Base-by-base conservation (phyloP, 2,329 filamentous ascomycete species). In the Colletotrichum spinosum region DNA sequence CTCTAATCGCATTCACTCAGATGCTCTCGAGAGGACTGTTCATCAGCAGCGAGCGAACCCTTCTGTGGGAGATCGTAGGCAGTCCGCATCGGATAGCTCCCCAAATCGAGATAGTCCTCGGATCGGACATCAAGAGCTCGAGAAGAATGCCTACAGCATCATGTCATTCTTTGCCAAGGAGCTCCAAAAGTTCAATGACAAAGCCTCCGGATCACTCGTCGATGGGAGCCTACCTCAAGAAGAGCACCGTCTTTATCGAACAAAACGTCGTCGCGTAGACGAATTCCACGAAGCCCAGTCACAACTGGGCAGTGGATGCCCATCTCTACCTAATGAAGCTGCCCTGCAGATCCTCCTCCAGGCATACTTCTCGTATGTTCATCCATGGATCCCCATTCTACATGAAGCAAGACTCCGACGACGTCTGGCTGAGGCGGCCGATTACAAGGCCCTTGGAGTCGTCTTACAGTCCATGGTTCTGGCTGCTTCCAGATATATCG, bases 381-480 rank as follows among this genome's bases (percentile, higher is more conserved):
- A 80, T 46, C 78, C 78, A 0, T 80, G 77, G 74, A 77, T 77
- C n/a, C 77, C 76, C 0, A 75, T 79, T 46, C 56, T 79, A 7
- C 76, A 79, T 56, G 71, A 78, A 56, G 69, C 58, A n/a, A 65
- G 73, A 2, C 73, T 77, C 33, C 71, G 72, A 0, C 55, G 58
- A 11, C 70, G 73, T 2, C 54, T 78, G 2, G 15, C 55, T 6
- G 65, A 74, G 33, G 56, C 70, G 8, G 15, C 39, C 1, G 69
- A 75, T 9, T 68, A 68, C 6, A 53, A 60, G 1, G 71, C 70
- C 12, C 59, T 80, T 13, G 63, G 69, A 3, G 70, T 76, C 1
- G 67, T 81, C 3, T 60, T 80, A 8, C 74, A 79, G 58, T 72
- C 78, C 1, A 79, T 80, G 55, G 67, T 73, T 10, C 61, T 74